These are phyloP conservation scores for Ormosia emarginata DNA, from an alignment of 306 rosid species.

Conservation along the genomic window DNA sequence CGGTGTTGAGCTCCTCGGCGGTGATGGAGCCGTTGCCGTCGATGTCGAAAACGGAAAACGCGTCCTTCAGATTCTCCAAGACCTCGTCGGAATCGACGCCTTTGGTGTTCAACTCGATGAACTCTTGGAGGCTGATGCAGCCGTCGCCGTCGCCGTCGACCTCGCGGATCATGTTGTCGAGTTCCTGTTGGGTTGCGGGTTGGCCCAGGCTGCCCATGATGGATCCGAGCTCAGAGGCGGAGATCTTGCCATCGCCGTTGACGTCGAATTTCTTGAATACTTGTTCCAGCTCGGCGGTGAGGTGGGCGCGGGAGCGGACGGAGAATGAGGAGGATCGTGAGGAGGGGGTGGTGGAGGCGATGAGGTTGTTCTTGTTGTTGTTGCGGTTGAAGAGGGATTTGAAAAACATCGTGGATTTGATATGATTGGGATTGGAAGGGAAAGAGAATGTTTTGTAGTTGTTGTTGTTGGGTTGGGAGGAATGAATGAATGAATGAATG, in stretches of 20 bases:
- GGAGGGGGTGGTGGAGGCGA: background rate
- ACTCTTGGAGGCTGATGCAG: conserved; percentile 66
- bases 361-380: conserved; percentile 29
- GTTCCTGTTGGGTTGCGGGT: conserved; percentile 56
- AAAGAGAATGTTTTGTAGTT: background rate
- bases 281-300: conserved; percentile 63
- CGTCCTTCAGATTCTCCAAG: conserved; percentile 69
- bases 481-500: background rate
- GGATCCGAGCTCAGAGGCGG: conserved; percentile 70
- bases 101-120: conserved; percentile 75
- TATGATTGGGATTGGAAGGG: background rate
- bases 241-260: conserved; percentile 94
- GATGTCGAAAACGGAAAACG: conserved; percentile 79
- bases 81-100: conserved; percentile 78
- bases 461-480: background rate
- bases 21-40: conserved; percentile 85
- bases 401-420: conserved; percentile 50
- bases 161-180: conserved; percentile 59
- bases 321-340: conserved; percentile 45
- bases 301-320: conserved; percentile 30
- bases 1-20: conserved; percentile 78
- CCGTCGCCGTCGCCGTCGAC: conserved; percentile 91
- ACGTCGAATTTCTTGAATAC: conserved; percentile 85
- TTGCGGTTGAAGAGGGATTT: conserved; percentile 56
- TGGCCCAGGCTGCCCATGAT: conserved; percentile 71